Evolutionary conservation across 2,329 filamentous ascomycete species (phyloP), one percentile per base, ranked within the genome.

Genomic region (Elsinoe perseae): DNA sequence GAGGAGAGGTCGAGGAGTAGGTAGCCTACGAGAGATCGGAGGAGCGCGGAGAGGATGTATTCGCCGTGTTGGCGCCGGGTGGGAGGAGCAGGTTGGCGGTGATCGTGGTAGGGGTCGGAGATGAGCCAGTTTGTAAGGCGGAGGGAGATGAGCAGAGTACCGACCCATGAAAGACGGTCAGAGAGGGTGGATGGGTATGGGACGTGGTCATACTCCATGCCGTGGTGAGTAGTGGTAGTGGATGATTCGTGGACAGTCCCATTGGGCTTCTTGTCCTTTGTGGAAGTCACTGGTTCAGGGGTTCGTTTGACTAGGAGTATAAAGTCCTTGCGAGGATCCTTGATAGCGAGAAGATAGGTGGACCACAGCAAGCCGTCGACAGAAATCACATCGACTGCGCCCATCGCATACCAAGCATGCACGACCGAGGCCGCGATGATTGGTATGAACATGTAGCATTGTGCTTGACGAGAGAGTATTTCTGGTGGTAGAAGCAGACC

Each of bases 91-190:
- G 64, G 63, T 56, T 66, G 66, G 9, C 23, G 38, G 2, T 50
- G 43, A 43, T 67, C 66, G 54, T 67, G 65, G 18, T 60, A 60
- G 3, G 52, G 43, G 0, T 56, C 36, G 25, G 56, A 59, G 42
- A 64, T 67, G 21, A 61, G 62, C 66, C 66, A 68, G 58, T 64
- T 59, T 3, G 57, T 60, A 30, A 68, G 56, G 8, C 63, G 61
- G 30, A 64, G 58, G 6, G 64, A 64, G 27, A 54, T 23, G 6
- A 65, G 54, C 2, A 68, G 58, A 1, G 52, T 62, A 12, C 56
- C 53, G 14, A 65, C 61, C 66, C 66, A 68, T 10, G 57, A 42
- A 12, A 68, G 44, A 16, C 66, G 63, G 8, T 43, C 9, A 5
- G 18, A 43, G 34, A 67, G 54, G 1, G 57, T 40, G 14, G 30